Evolutionary conservation across 108 stramenopile species (phyloP).

Genomic region (Fragilariopsis cylindrus): DNA sequence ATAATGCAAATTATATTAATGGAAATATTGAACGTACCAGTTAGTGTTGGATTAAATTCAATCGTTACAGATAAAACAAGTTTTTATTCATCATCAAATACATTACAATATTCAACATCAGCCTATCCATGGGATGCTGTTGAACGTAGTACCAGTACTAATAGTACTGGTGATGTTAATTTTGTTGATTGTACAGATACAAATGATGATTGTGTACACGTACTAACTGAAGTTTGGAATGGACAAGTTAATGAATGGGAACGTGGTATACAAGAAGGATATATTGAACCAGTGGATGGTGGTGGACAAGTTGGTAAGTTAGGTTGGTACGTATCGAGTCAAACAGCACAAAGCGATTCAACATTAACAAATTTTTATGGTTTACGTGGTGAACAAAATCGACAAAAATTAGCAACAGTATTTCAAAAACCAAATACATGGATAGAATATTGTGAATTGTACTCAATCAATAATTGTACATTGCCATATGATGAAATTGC

Average conservation of each 20-base stretch:
- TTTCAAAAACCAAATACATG: conserved; percentile 44
- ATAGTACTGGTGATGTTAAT: not conserved
- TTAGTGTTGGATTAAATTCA: conserved; percentile 23
- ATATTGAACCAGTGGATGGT: conserved; percentile 27
- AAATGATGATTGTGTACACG: conserved; percentile 23
- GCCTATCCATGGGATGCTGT: conserved; percentile 24
- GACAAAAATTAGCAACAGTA: conserved; percentile 30
- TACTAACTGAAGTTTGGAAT: conserved; percentile 38
- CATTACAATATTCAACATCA: conserved; percentile 15
- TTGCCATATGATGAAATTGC: conserved; percentile 15
- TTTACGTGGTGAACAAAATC: conserved; percentile 31
- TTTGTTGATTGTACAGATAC: not conserved
- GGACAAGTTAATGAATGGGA: conserved; percentile 11
- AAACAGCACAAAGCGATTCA: conserved; percentile 28
- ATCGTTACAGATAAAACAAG: conserved; percentile 3
- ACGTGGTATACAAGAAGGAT: conserved; percentile 6
- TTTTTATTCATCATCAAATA: conserved; percentile 31
- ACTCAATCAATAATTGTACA: conserved; percentile 28
- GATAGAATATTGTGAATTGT: conserved; percentile 38
- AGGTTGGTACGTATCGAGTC: conserved; percentile 41
- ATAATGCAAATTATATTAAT: conserved; percentile 35
- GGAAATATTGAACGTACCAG: conserved; percentile 35
- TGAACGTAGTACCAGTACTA: not conserved
- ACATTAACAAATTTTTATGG: conserved; percentile 32
- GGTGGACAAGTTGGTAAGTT: conserved; percentile 38